These are phyloP conservation scores for Neofusicoccum cordaticola DNA, from an alignment of 2,329 filamentous ascomycete genomes.

Conservation along the genomic window DNA sequence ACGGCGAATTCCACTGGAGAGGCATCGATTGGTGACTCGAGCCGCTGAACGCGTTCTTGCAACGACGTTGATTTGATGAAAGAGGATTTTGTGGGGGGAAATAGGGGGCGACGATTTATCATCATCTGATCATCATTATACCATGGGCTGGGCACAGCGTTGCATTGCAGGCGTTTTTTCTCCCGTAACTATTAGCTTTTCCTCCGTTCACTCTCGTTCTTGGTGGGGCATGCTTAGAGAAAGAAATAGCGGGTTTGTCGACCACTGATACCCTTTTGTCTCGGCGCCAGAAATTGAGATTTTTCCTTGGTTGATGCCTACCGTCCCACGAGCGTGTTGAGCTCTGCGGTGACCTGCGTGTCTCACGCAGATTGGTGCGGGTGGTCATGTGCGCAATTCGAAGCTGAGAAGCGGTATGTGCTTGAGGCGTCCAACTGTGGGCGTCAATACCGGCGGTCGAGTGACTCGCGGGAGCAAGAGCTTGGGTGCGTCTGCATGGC, in stretches of 20 bases:
- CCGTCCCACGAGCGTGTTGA: no score
- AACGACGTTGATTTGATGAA: neutral
- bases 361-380: no score
- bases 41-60: neutral
- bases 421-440: no score
- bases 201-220: neutral
- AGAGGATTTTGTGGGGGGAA: neutral
- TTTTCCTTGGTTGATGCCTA: no score
- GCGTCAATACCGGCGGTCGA: no score
- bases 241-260: neutral
- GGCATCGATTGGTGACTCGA: conserved; percentile 33
- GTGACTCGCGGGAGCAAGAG: no score
- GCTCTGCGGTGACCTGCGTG: no score
- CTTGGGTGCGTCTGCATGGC: no score
- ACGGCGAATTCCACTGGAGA: conserved; percentile 39
- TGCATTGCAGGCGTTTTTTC: conserved; percentile 6
- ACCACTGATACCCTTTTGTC: no score
- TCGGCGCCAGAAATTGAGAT: neutral
- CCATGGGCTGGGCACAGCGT: neutral
- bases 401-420: no score
- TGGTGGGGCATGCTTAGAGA: neutral
- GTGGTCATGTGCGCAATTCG: no score
- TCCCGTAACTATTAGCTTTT: neutral
- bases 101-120: neutral
- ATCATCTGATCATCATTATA: neutral